phyloP scores from a whole-genome alignment of 2,329 filamentous ascomycete genomes.

The Penicillium sp. region DNA sequence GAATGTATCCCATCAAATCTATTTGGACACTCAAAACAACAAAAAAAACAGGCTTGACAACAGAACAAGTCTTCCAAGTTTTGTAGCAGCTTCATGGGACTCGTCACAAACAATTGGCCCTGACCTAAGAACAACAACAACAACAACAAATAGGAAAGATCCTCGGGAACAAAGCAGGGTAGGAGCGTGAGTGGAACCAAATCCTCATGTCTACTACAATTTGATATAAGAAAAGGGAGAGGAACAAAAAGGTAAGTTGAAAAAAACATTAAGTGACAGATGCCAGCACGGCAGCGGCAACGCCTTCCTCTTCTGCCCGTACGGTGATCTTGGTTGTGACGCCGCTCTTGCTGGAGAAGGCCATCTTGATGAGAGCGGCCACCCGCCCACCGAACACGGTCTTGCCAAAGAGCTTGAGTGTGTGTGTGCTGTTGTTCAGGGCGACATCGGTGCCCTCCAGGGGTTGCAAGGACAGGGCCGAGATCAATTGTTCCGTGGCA shows the following conservation, averaged over 20 bases:
- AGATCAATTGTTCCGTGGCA: conserved; percentile 84
- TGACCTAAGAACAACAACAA: conserved; percentile 10
- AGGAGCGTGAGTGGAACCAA: conserved; percentile 3
- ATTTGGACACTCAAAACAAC: background rate
- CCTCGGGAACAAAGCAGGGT: conserved; percentile 1
- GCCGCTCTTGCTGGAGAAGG: conserved; percentile 83
- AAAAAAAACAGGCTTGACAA: conserved; percentile 8
- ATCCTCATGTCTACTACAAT: conserved; percentile 23
- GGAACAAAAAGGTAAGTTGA: conserved; percentile 17
- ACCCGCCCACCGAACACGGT: conserved; percentile 86
- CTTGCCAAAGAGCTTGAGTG: conserved; percentile 93
- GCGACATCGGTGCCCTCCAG: conserved; percentile 91
- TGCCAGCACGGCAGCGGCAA: conserved; percentile 76
- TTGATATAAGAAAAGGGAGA: conserved; percentile 18
- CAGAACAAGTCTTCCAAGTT: conserved; percentile 13
- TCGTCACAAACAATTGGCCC: conserved; percentile 13
- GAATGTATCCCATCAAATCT: background rate
- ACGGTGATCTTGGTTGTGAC: conserved; percentile 95
- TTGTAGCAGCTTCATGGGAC: conserved; percentile 18
- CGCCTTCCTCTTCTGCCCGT: conserved; percentile 84
- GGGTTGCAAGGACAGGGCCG: conserved; percentile 82
- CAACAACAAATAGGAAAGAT: background rate
- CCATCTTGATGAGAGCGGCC: conserved; percentile 84
- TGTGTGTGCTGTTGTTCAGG: conserved; percentile 82
- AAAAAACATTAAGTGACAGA: conserved; percentile 64